phyloP scores from a whole-genome alignment of 257 asterid genomes.

The Schizonepeta tenuifolia region DNA sequence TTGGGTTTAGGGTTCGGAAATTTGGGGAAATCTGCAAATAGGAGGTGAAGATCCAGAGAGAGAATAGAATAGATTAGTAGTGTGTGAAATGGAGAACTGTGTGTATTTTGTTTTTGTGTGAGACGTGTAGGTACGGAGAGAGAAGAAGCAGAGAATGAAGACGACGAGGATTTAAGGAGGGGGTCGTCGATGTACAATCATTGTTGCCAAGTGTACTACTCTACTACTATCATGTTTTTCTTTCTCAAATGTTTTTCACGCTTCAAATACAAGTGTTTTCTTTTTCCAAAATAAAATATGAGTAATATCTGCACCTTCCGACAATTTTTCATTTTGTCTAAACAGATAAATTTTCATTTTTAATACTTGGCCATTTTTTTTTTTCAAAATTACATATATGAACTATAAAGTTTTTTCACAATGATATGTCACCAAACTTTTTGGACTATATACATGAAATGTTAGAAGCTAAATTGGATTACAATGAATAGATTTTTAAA shows the following conservation, averaged over 20 bases:
- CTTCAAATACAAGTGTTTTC: neutral
- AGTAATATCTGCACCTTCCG: no score
- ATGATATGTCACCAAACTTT: no score
- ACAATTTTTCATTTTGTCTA: no score
- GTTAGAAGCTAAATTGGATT: no score
- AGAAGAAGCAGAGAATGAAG: neutral
- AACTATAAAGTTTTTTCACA: no score
- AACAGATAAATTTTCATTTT: no score
- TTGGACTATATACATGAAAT: no score
- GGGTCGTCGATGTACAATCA: slow-evolving; percentile 23
- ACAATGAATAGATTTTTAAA: no score
- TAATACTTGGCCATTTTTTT: no score
- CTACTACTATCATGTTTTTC: neutral
- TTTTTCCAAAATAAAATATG: no score
- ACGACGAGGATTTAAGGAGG: slow-evolving; percentile 17
- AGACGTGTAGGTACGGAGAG: slow-evolving; percentile 18
- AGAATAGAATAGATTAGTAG: neutral
- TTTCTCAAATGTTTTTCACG: slow-evolving; percentile 11
- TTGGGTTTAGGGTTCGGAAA: slow-evolving; percentile 44
- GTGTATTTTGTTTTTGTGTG: neutral
- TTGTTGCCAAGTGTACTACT: slow-evolving; percentile 1
- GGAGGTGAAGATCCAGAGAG: slow-evolving; percentile 36
- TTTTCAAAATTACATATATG: no score
- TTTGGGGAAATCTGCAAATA: slow-evolving; percentile 24
- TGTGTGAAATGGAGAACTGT: slow-evolving; percentile 27